A percentile compares a stretch with the other conserved stretches of the same genome.
Evolutionary conservation across 805 yeast species (phyloP).

Genomic region (Ogataea ganodermae): DNA sequence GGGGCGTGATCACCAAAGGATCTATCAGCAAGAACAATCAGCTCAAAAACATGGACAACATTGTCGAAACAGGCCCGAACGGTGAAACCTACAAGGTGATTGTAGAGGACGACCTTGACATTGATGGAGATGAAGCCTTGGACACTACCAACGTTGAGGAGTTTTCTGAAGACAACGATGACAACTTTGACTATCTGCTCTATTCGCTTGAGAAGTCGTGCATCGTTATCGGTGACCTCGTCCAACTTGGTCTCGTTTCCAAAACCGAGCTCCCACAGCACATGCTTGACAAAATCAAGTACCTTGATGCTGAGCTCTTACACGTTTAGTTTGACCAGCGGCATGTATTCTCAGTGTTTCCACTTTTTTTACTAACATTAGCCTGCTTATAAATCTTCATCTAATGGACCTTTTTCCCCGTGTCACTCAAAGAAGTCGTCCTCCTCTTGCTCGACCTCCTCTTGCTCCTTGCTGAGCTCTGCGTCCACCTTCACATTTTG

Average conservation of each 20-base stretch:
- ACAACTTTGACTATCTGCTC: conserved; percentile 73
- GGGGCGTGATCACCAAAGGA: conserved; percentile 72
- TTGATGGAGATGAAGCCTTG: conserved; percentile 31
- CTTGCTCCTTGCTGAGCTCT: conserved; percentile 17
- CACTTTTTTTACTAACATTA: background rate
- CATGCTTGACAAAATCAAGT: conserved; percentile 41
- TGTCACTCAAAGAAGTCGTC: conserved; percentile 40
- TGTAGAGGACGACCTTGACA: conserved; percentile 29
- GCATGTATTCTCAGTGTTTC: too few relatives aligned
- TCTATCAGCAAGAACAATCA: conserved; percentile 13
- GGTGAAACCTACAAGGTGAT: conserved; percentile 48
- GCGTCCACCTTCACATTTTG: conserved; percentile 7
- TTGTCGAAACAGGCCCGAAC: conserved; percentile 53
- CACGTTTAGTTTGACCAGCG: too few relatives aligned
- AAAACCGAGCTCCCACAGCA: conserved; percentile 32
- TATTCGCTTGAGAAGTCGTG: conserved; percentile 77
- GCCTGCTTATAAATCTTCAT: background rate
- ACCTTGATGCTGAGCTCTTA: conserved; percentile 40
- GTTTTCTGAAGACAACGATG: conserved; percentile 41
- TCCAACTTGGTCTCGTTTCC: conserved; percentile 56
- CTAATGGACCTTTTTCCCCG: background rate
- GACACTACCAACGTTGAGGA: conserved; percentile 24
- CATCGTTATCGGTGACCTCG: conserved; percentile 72
- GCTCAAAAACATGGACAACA: conserved; percentile 23
- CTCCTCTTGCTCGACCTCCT: conserved; percentile 14